A percentile compares a stretch with the other conserved stretches of the same genome.
These are phyloP conservation scores for Suillus placidus DNA, from an alignment of 768 basidiomycete genomes.

Conservation along the genomic window DNA sequence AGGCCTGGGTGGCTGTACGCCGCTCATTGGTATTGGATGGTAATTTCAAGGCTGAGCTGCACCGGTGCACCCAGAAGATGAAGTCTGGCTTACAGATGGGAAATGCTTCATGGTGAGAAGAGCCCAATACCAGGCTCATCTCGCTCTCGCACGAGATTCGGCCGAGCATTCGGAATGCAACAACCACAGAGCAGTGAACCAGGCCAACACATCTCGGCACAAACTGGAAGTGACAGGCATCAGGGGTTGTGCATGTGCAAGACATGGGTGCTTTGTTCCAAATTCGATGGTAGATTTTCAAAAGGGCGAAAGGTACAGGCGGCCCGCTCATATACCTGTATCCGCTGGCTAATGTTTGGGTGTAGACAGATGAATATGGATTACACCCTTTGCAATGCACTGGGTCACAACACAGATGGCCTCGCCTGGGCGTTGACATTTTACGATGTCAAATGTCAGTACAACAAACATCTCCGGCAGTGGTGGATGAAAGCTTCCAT, in stretches of 20 bases:
- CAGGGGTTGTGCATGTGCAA: constrained; percentile 31
- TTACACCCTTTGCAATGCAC: not conserved
- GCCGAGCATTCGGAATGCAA: constrained; percentile 17
- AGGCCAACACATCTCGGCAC: constrained; percentile 13
- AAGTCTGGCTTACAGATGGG: constrained; percentile 19
- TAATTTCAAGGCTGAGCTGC: constrained; percentile 2
- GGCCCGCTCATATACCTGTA: too few relatives aligned
- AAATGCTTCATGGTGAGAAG: not conserved
- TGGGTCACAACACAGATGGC: not conserved
- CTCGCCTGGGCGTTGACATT: not conserved
- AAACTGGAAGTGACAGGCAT: constrained; percentile 31
- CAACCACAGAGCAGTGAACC: constrained; percentile 22
- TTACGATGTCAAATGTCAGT: constrained; percentile 16
- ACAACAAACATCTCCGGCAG: constrained; percentile 12
- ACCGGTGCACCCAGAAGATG: constrained; percentile 13
- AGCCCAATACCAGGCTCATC: not conserved
- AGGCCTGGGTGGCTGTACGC: too few relatives aligned
- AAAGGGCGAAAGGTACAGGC: constrained; percentile 26
- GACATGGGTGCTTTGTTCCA: constrained; percentile 35
- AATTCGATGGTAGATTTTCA: constrained; percentile 8
- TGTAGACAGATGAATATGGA: constrained; percentile 13
- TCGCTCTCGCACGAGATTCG: not conserved
- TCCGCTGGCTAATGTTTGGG: too few relatives aligned
- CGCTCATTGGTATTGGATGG: not conserved
- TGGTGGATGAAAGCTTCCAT: too few relatives aligned